These are phyloP conservation scores for Rosa hybrid DNA, from an alignment of 331 rosid genomes.

Conservation along the genomic window DNA sequence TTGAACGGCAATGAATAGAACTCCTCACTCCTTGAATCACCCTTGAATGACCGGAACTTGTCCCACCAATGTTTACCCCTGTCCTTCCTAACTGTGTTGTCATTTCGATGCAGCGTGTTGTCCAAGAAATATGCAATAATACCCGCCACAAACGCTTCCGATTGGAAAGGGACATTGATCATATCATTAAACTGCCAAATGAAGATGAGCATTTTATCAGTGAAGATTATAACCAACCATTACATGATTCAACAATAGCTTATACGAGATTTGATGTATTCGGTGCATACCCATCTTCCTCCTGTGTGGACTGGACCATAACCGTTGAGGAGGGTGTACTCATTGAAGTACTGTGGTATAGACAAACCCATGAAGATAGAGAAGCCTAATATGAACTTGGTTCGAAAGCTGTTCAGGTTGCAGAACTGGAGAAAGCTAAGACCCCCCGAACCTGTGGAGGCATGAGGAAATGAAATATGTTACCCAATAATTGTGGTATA, in stretches of 20 bases:
- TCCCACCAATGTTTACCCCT: conserved; percentile 99
- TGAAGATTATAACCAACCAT: conserved; percentile 1
- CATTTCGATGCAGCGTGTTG: conserved; percentile 72
- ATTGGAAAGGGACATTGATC: conserved; percentile 84
- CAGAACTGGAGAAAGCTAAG: conserved; percentile 96
- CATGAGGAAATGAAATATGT: neutral
- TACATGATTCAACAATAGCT: conserved; percentile 17
- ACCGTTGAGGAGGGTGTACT: conserved; percentile 71
- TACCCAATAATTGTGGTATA: neutral
- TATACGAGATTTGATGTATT: neutral
- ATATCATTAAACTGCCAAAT: conserved; percentile 89
- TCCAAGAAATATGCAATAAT: conserved; percentile 79
- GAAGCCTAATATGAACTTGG: conserved; percentile 82
- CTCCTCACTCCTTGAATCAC: conserved; percentile 85
- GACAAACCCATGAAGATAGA: conserved; percentile 96
- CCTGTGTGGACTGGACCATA: conserved; percentile 89
- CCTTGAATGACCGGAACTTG: conserved; percentile 73
- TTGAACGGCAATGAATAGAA: conserved; percentile 96
- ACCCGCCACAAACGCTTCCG: conserved; percentile 94
- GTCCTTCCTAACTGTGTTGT: conserved; percentile 58
- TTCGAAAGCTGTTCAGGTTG: conserved; percentile 91
- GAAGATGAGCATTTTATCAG: conserved; percentile 16
- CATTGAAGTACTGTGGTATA: conserved; percentile 92
- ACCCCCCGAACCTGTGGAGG: conserved; percentile 73
- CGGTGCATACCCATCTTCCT: conserved; percentile 83